Conservation (phyloP, 345 rosid species). For the Boechera divaricarpa region DNA sequence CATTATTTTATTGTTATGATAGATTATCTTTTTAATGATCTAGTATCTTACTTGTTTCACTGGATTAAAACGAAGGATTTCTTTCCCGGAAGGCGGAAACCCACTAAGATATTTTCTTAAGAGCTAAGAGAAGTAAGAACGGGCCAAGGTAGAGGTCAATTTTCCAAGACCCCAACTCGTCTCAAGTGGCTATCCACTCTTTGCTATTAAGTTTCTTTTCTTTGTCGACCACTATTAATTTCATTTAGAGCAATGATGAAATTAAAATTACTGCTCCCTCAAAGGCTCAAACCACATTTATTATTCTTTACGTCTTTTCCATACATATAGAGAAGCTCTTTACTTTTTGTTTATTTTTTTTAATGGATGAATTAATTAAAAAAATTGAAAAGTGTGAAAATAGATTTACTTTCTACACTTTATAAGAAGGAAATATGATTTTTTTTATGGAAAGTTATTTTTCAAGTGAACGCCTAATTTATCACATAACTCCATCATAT, state of each 20-base stretch:
- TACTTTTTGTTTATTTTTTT: not conserved
- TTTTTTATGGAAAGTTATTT: too few relatives aligned
- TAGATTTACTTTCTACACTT: not conserved
- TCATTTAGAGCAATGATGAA: not conserved
- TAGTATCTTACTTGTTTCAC: not conserved
- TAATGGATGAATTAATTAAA: not conserved
- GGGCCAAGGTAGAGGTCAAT: constrained; percentile 30
- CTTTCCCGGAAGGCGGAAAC: not conserved
- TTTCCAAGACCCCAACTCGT: constrained; percentile 23
- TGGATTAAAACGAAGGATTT: not conserved
- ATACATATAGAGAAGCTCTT: not conserved
- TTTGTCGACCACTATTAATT: constrained; percentile 36
- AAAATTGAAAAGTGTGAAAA: not conserved
- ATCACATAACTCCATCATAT: not conserved
- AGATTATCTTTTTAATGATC: not conserved
- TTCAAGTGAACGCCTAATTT: not conserved
- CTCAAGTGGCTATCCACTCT: constrained; percentile 36
- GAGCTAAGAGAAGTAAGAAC: constrained; percentile 28
- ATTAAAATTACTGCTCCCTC: not conserved
- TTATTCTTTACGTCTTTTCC: not conserved
- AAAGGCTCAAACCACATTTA: not conserved
- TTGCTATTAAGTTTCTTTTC: constrained; percentile 23
- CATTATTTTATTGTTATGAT: not conserved
- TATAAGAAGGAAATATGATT: not conserved
- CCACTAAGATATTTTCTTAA: not conserved